A percentile compares a stretch with the other conserved stretches of the same genome.
Conservation (phyloP, 768 basidiomycete species). For the Rhodotorula paludigena region DNA sequence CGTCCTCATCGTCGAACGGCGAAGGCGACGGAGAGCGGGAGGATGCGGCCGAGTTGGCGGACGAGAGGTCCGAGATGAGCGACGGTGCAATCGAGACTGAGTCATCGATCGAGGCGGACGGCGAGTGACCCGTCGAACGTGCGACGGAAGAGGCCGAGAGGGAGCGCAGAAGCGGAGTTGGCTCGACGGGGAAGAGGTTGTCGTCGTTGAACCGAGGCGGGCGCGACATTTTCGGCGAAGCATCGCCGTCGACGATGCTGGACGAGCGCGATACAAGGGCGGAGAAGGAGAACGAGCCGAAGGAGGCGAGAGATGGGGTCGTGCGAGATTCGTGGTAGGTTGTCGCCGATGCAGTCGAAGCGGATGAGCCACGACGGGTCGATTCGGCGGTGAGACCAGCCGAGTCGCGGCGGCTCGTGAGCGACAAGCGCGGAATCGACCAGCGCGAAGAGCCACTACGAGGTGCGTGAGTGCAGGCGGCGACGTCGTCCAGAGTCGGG, state of each 20-base stretch:
- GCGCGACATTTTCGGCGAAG: constrained; percentile 16
- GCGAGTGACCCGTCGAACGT: background rate
- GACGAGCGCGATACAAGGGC: constrained; percentile 17
- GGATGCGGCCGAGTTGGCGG: constrained; percentile 2
- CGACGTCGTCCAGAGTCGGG: constrained; percentile 39
- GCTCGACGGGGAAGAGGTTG: constrained; percentile 19
- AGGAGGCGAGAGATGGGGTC: constrained; percentile 22
- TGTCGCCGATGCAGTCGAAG: constrained; percentile 11
- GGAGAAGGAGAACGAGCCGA: constrained; percentile 36
- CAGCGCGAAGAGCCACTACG: constrained; percentile 11
- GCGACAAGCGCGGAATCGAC: constrained; percentile 29
- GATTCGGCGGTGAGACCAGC: background rate
- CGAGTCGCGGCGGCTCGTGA: constrained; percentile 16
- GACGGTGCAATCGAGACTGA: constrained; percentile 15
- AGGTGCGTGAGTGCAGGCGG: background rate
- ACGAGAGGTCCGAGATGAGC: constrained; percentile 25
- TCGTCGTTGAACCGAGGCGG: background rate
- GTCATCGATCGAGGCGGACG: constrained; percentile 1
- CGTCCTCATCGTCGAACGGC: background rate
- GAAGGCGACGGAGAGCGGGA: constrained; percentile 7
- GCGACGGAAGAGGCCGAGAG: background rate
- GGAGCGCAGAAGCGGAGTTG: constrained; percentile 8
- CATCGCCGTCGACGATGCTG: constrained; percentile 15
- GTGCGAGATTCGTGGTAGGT: background rate
- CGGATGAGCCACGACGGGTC: background rate